Percentiles rank a stretch among this genome's conserved stretches.
phyloP scores from a whole-genome alignment of 163 green algal species.

The Chlamydomonas reinhardtii region DNA sequence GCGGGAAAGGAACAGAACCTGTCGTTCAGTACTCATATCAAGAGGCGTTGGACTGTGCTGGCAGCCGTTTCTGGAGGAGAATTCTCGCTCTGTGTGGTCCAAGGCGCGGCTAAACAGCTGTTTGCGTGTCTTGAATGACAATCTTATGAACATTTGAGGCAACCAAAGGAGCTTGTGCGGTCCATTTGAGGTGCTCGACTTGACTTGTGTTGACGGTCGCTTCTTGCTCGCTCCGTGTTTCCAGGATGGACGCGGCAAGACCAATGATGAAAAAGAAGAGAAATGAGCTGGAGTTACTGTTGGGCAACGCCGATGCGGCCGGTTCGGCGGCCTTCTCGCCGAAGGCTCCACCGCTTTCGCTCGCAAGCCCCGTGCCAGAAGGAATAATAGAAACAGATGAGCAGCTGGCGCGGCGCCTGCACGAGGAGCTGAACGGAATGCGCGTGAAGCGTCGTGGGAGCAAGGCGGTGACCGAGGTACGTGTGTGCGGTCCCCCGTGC shows the following conservation, averaged over 20 bases:
- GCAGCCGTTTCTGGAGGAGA: too few relatives aligned
- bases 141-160: too few relatives aligned
- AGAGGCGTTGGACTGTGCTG: too few relatives aligned
- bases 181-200: background rate
- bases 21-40: too few relatives aligned
- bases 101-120: too few relatives aligned
- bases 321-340: background rate
- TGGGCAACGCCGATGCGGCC: background rate
- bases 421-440: constrained; percentile 43
- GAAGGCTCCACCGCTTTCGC: background rate
- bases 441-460: constrained; percentile 19
- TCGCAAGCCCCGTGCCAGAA: constrained; percentile 29
- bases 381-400: constrained; percentile 20
- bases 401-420: constrained; percentile 27
- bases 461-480: constrained; percentile 22
- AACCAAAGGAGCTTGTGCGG: too few relatives aligned
- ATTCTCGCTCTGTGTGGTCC: too few relatives aligned
- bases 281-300: constrained; percentile 39
- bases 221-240: background rate
- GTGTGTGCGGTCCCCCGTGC: background rate
- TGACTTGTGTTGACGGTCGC: background rate
- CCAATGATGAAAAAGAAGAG: constrained; percentile 30
- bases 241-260: constrained; percentile 30
- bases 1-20: too few relatives aligned
- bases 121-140: too few relatives aligned